These are phyloP conservation scores for Aspergillus avenaceus DNA, from an alignment of 495 filamentous ascomycete genomes.

Conservation along the genomic window DNA sequence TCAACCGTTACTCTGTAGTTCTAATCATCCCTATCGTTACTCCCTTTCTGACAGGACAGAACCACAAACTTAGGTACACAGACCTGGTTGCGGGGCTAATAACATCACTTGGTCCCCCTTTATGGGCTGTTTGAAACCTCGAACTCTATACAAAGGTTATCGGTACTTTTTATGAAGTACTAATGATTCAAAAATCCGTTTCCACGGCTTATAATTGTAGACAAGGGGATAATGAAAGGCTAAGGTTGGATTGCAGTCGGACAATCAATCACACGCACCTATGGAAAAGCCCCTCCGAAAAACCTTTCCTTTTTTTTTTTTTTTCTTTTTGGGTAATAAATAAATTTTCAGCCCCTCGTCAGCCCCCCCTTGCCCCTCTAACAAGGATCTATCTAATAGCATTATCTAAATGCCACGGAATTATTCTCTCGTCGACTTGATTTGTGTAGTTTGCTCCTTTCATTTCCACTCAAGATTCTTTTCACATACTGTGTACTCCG, in stretches of 20 bases:
- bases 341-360: conserved; percentile 17
- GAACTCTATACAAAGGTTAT: background rate
- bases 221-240: background rate
- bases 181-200: background rate
- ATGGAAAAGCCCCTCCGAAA: conserved; percentile 6
- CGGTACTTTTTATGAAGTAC: background rate
- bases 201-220: background rate
- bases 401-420: conserved; percentile 23
- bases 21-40: conserved; percentile 3
- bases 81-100: conserved; percentile 13
- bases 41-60: conserved; percentile 18
- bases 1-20: background rate
- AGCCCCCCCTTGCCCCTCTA: conserved; percentile 23
- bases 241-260: conserved; percentile 1
- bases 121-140: background rate
- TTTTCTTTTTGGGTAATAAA: conserved; percentile 4
- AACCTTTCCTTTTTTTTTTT: background rate
- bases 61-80: conserved; percentile 12
- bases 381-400: conserved; percentile 15
- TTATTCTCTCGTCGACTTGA: conserved; percentile 8
- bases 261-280: conserved; percentile 12
- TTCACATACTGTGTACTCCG: background rate
- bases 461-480: conserved; percentile 17
- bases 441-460: conserved; percentile 18
- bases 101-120: background rate